Evolutionary conservation across 495 filamentous ascomycete genomes (phyloP).

Genomic region (Neurospora sp.): DNA sequence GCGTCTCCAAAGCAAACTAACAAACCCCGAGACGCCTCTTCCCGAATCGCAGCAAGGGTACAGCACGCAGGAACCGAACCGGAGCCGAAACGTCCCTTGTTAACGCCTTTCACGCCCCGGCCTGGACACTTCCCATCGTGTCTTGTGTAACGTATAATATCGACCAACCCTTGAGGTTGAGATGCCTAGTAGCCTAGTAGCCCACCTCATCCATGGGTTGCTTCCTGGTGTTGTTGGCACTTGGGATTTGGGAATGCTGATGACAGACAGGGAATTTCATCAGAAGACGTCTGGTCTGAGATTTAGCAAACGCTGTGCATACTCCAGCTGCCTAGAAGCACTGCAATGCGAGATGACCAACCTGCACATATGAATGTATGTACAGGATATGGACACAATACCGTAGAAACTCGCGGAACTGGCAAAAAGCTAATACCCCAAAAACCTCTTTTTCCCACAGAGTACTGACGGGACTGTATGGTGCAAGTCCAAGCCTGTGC

Average conservation of each 20-base stretch:
- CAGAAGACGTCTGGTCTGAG: neutral
- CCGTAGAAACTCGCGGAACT: no score
- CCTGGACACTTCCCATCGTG: neutral
- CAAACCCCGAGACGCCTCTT: neutral
- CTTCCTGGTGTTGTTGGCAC: neutral
- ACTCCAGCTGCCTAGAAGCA: no score
- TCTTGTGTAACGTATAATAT: neutral
- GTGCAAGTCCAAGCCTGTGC: no score
- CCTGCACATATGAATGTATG: no score
- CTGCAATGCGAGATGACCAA: no score
- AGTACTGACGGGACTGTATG: no score
- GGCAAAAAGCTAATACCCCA: no score
- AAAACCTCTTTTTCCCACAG: no score
- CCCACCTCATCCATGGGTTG: neutral
- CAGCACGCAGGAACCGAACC: neutral
- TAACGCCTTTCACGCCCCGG: neutral
- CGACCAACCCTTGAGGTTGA: neutral
- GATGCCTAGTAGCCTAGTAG: neutral
- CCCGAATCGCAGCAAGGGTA: neutral
- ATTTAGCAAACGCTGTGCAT: no score
- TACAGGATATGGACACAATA: no score
- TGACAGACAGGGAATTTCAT: neutral
- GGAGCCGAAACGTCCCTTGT: neutral
- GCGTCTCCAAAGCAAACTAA: neutral
- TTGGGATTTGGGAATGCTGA: neutral